Evolutionary conservation across 2,329 filamentous ascomycete genomes (phyloP), one percentile per base, ranked within the genome.

Genomic region (Boeremia lycopersici): DNA sequence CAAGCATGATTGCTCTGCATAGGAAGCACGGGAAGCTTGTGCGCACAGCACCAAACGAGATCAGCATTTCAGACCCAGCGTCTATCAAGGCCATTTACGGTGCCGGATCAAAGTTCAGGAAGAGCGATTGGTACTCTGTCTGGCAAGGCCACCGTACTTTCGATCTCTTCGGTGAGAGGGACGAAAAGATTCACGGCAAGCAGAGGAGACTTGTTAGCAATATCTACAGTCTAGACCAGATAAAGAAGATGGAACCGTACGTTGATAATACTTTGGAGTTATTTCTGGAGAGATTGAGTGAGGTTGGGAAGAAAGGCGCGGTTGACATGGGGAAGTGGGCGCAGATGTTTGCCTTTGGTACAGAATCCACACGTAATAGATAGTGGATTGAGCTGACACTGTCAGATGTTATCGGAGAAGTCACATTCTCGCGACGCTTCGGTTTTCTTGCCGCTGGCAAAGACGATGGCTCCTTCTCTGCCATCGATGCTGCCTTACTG

Each of bases 301-400:
- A 56, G 25, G 52, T 56, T 7, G 25, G 46, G 2, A 36, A 13
- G 8, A 39, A 49, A 10, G 52, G 46, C 6, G 29, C 47, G 5
- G 29, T 76, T 10, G 69, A 77, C 49, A 65, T 77, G 59, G 74
- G 68, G n/a, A 68, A 68, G 26, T 77, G 74, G 74, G 57, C 73
- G 17, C 74, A 77, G 43, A 66, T 76, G 15, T 76, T 75, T 50
- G 74, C 75, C n/a, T 77, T 76, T 47, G 73, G 71, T 75, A 44
- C 6, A 60, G 39, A 3, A 6, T 8, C 1, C 6, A 6, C n/a
- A n/a, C 11, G 7, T 25, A 11, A 2, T 13, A 8, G 17, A 19
- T 2, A 13, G 4, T 7, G 6, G 6, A 29, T 31, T 2, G 10
- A 10, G 15, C 23, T 50, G 1, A 44, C 15, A 12, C 1, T 12